Evolutionary conservation across 2,329 filamentous ascomycete species (phyloP), one percentile per base, ranked within the genome.

Genomic region (Periconia digitata): DNA sequence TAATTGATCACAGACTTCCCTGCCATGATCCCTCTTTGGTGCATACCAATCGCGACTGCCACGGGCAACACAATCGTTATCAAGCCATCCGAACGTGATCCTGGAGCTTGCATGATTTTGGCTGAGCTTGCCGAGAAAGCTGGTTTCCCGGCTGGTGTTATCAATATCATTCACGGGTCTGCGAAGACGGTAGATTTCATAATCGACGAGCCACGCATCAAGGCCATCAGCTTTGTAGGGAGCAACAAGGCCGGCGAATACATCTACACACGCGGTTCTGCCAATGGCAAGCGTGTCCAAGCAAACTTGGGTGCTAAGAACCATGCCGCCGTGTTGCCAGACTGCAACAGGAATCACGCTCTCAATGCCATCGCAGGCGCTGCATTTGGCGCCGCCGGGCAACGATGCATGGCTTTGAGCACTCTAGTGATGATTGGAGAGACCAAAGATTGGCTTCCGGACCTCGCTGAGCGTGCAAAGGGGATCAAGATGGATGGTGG

Each of bases 1-100:
- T 71, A 58, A 69, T 60, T 47, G 23, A 27, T 23, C 46, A 39
- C 51, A 89, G 86, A 94, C 78, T 94, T 94, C 75, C 89, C 89
- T 37, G 89, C 89, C 61, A 95, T 95, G 89, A 94, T 95, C 70
- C 90, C 89, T 3, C 80, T 95, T n/a, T 95, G 89, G 89, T 90
- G 83, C 52, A 91, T 95, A 53, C 90, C 89, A 34, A 88, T 94
- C 60, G 89, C 89, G 40, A 89, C 89, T 37, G 83, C 92, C 22
- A 90, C 87, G 16, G 89, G 89, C 44, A 95, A 95, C 77, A 92
- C 88, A 13, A 78, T 91, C 49, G 83, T 95, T 59, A 78, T 95
- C 60, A 95, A 95, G 80, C 89, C 89, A 8, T 92, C 89, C 1
- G 89, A 95, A 76, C 84, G 89, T 49, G 89, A 92, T 63, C 89